Evolutionary conservation across 2,329 filamentous ascomycete species (phyloP), one percentile per base, ranked within the genome.

Genomic region (Botryosphaeria dothidea): DNA sequence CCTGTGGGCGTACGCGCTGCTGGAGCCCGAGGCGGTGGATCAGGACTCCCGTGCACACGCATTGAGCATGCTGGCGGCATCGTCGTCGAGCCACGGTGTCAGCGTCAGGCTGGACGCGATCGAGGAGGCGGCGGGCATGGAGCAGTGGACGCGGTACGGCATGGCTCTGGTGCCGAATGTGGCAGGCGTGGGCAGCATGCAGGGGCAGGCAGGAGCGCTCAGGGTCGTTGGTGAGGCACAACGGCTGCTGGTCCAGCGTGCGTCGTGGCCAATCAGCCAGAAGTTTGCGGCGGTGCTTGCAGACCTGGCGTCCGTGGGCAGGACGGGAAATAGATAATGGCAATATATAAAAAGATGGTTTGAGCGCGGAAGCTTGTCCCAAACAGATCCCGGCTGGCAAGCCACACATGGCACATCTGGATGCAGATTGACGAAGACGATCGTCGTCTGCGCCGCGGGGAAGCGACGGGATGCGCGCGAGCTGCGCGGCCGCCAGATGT

Each of bases 341-440:
- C 46, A 51, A n/a, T n/a, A 17, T 29, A 29, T n/a, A 51, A 17
- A 31, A 8, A 34, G 11, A 34, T 34, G 23, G 46, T 17, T n/a
- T 23, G 19, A 48, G 45, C 45, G 25, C 45, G 49, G 29, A 38
- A 13, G 49, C 27, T 56, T n/a, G 51, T 41, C 34, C 51, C 51
- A 36, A 38, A 36, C 19, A 25, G 54, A 57, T 17, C 38, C 38
- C 36, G 23, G 38, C 25, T 21, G 52, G 7, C 38, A 5, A 13
- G 8, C 52, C 15, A 13, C 21, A 43, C 31, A 34, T 34, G 6
- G 31, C 31, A 34, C 31, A 34, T 19, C 38, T 43, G 38, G 13
- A 29, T 11, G 21, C 36, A 57, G 52, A 60, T 60, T 60, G 56
- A 60, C 56, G 56, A 60, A 58, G 56, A 31, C n/a, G 56, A 60